phyloP scores from a whole-genome alignment of 1,284 basidiomycete species.

The Flammula alnicola region DNA sequence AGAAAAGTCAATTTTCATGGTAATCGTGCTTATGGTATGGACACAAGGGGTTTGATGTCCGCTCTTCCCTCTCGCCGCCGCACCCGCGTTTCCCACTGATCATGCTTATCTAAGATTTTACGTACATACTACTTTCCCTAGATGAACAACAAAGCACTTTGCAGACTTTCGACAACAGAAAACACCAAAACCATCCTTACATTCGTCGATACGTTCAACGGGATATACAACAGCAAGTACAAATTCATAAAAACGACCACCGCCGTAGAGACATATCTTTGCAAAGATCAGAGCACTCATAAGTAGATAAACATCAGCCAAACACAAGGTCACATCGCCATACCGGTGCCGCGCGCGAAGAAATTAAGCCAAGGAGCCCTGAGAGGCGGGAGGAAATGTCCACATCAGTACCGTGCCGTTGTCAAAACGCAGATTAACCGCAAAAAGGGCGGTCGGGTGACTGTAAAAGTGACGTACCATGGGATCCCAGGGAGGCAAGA shows the following conservation, averaged over 20 bases:
- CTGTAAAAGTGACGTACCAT: constrained; percentile 61
- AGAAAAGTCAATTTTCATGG: no score
- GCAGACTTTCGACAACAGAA: no score
- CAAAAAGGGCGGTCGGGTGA: background rate
- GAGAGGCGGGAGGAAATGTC: constrained; percentile 4
- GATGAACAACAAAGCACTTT: no score
- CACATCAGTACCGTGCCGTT: no score
- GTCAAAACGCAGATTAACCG: no score
- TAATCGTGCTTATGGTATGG: no score
- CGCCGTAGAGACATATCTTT: background rate
- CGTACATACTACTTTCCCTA: no score
- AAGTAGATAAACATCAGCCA: constrained; percentile 2
- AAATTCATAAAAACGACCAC: background rate
- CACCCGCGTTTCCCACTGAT: no score
- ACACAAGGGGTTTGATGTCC: no score
- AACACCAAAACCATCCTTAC: background rate
- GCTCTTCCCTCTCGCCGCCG: no score
- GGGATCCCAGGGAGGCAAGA: constrained; percentile 88
- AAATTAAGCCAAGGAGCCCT: constrained; percentile 35
- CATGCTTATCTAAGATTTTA: no score
- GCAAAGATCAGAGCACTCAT: background rate
- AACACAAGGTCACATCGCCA: background rate
- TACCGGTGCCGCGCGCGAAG: constrained; percentile 2
- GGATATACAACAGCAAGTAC: constrained; percentile 2
- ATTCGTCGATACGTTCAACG: background rate